Conservation (phyloP, 192 early-diverging fungal species). For the Coemansia sp. region DNA sequence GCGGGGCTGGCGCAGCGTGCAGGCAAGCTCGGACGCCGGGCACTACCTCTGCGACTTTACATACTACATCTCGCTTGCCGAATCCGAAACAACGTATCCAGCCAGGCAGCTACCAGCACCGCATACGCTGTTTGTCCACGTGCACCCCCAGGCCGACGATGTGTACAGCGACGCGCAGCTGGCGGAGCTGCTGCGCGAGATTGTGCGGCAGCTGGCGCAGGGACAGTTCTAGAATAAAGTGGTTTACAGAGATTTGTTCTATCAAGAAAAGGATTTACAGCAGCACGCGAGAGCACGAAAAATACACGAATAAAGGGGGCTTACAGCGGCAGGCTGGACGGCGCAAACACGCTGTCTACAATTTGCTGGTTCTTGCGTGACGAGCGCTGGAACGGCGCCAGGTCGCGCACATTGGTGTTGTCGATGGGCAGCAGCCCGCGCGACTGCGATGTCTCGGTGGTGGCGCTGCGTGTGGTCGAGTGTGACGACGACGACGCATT, state of each 20-base stretch:
- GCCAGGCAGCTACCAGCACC: slow-evolving; percentile 7
- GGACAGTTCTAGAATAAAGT: neutral
- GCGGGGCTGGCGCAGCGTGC: slow-evolving; percentile 35
- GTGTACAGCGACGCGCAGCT: slow-evolving; percentile 33
- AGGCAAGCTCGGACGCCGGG: slow-evolving; percentile 52
- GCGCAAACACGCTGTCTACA: slow-evolving; percentile 33
- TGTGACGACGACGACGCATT: slow-evolving; percentile 31
- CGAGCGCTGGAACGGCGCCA: slow-evolving; percentile 51
- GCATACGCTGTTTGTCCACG: slow-evolving; percentile 50
- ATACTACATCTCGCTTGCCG: slow-evolving; percentile 54
- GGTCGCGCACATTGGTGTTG: slow-evolving; percentile 43
- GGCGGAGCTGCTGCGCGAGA: slow-evolving; percentile 25
- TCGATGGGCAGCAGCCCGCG: slow-evolving; percentile 51
- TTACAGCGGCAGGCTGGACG: slow-evolving; percentile 31
- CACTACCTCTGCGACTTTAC: slow-evolving; percentile 60
- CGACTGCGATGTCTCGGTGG: slow-evolving; percentile 45
- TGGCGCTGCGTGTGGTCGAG: slow-evolving; percentile 38
- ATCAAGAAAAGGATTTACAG: neutral
- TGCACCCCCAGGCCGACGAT: slow-evolving; percentile 34
- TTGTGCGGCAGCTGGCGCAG: slow-evolving; percentile 11
- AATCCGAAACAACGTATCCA: slow-evolving; percentile 14
- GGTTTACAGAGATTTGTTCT: too few relatives aligned
- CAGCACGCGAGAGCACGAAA: neutral
- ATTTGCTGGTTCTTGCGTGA: slow-evolving; percentile 50
- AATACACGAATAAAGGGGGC: neutral